Percentiles rank a stretch among this genome's conserved stretches.
phyloP scores from a whole-genome alignment of 345 rosid species.

The Populus simonii region DNA sequence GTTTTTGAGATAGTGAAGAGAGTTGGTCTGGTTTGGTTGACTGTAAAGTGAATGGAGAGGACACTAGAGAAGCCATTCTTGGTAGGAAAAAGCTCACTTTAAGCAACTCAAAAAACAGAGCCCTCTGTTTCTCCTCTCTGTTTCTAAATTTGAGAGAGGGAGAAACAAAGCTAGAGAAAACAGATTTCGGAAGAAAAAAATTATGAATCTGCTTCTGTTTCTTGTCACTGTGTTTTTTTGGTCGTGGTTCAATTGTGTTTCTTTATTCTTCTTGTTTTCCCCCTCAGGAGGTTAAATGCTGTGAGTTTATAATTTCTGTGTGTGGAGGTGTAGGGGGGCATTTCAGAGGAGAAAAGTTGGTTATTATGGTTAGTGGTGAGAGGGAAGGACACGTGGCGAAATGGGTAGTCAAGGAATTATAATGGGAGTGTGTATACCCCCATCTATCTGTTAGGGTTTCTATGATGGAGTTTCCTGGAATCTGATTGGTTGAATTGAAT shows the following conservation, averaged over 20 bases:
- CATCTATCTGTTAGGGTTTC: conserved; percentile 35
- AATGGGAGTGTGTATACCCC: neutral
- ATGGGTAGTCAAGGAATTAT: conserved; percentile 22
- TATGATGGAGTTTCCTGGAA: conserved; percentile 39
- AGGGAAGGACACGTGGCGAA: conserved; percentile 68
- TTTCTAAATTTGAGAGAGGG: conserved; percentile 19
- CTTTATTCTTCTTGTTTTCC: neutral
- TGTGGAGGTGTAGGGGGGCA: neutral
- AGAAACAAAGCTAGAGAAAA: conserved; percentile 5
- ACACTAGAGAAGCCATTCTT: conserved; percentile 71
- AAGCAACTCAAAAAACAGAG: conserved; percentile 18
- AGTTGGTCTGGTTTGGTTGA: conserved; percentile 65
- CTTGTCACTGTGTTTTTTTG: neutral
- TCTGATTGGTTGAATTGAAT: conserved; percentile 62
- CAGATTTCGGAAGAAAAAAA: neutral
- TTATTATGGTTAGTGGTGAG: conserved; percentile 57
- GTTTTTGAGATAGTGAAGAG: conserved; percentile 68
- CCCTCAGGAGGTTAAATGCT: neutral
- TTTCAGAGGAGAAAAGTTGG: conserved; percentile 26
- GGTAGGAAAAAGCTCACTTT: conserved; percentile 1
- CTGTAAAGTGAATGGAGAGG: conserved; percentile 63
- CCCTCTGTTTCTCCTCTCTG: conserved; percentile 19
- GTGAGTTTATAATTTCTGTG: conserved; percentile 18
- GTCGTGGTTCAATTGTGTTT: neutral
- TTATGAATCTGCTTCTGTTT: neutral